Evolutionary conservation across 176 grass and related monocot species (phyloP), one percentile per base, ranked within the genome.

Genomic region (Microstegium vimineum): DNA sequence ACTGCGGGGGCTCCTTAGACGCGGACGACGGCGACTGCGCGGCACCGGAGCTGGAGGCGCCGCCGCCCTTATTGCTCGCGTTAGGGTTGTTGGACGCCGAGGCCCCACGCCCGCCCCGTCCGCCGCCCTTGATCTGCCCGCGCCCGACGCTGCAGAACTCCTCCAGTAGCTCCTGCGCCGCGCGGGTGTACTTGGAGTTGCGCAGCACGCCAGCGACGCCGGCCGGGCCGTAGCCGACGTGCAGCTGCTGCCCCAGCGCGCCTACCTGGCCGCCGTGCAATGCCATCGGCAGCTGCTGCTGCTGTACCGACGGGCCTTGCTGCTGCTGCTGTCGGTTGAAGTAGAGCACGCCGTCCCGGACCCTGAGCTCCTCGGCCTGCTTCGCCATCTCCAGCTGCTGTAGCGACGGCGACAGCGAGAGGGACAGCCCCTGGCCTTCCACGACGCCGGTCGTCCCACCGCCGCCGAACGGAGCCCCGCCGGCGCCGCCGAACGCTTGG

Each of bases 321-420:
- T 91, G 89, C 4, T 81, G 89, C 4, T 81, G 68, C 52, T 84
- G 88, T 20, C 88, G 90, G 81, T 98, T 93, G 81, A 98, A 95
- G 81, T 93, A 98, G 43, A 98, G 66, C 73, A 95, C 87, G 74
- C 91, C 93, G 66, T 98, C 90, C 9, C 96, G 61, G 26, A 95
- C 84, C 28, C 96, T 76, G 22, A 98, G 83, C 70, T 98, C 96
- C 70, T 98, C 93, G 22, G 89, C 91, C 83, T 82, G 83, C 83
- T 99, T 99, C 51, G 91, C 87, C 96, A 99, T 93, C 86, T 99
- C 96, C 27, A 99, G 86, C 80, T 99, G 97, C 75, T 96, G 97
- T 37, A 99, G 71, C 33, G 93, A 96, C 28, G 93, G 85, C 16
- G 97, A 99, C 0, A 99, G 90, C 1, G 97, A 99, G 10, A 99